Evolutionary conservation across 352 stramenopile species (phyloP), one percentile per base, ranked within the genome.

Genomic region (Phytophthora multivora): DNA sequence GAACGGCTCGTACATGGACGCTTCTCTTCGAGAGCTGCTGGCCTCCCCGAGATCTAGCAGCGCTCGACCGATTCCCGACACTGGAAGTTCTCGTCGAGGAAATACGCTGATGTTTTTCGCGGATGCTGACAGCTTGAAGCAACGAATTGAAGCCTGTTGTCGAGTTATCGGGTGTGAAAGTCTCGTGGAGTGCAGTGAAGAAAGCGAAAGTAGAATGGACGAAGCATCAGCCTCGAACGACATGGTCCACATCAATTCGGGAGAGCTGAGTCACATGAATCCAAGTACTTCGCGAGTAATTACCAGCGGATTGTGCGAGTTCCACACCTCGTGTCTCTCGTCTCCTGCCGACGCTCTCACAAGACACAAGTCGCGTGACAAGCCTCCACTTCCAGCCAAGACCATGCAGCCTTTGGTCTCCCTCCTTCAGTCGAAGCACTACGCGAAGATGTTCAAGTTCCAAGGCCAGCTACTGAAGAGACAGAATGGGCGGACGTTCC

Each of bases 391-490:
- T 3, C 53, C 55, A 21, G 38, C 41, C 0, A 61, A 67, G 43
- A 54, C 42, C 3, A 54, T 67, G 31, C 60, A 63, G 8, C 28
- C 55, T 4, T 38, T 77, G 33, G 43, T 53, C 18, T 15, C 49
- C 2, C 47, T 89, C 5, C 47, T 88, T 21, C 67, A 88, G 21
- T 69, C 69, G 0, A 55, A 59, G 12, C 79, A 89, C 31, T 90
- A 90, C 36, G 9, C 45, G 4, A 75, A 72, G 2, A 86, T 73
- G 56, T 58, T 92, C 26, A 83, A 74, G 48, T 90, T 80, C 41
- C 83, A 91, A 16, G 77, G 79, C 1, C 65, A 66, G 1, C 54
- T 93, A 10, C 55, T 84, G 9, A 93, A 93, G 57, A 43, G 64
- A n/a, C 52, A 60, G 19, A 63, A 62, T 46, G 64, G 41, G 4